A percentile compares a stretch with the other conserved stretches of the same genome.
Evolutionary conservation across 2,329 filamentous ascomycete genomes (phyloP).

Genomic region (Fusarium ambrosium): DNA sequence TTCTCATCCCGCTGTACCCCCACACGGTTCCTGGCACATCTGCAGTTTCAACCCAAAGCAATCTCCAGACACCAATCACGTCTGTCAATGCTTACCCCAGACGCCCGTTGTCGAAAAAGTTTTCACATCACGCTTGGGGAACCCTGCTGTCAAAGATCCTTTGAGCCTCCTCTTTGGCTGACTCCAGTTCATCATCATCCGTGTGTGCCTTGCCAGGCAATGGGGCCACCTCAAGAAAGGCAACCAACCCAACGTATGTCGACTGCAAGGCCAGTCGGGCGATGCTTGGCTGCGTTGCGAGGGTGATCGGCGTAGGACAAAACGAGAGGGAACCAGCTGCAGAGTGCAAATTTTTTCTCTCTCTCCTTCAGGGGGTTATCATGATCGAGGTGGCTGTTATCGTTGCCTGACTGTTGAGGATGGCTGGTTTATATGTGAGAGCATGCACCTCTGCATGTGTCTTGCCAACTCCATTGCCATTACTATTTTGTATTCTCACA

Average conservation of each 20-base stretch:
- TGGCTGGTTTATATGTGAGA: conserved; percentile 23
- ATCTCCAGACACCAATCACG: conserved; percentile 31
- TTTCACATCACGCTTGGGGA: conserved; percentile 29
- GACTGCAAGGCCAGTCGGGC: conserved; percentile 12
- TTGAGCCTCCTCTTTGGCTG: conserved; percentile 11
- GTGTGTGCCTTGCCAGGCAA: conserved; percentile 33
- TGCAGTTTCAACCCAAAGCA: conserved; percentile 27
- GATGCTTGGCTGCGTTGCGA: conserved; percentile 3
- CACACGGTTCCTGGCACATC: conserved; percentile 29
- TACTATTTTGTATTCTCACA: neutral
- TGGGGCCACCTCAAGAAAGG: conserved; percentile 29
- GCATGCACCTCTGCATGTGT: neutral
- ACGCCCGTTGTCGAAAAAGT: conserved; percentile 38
- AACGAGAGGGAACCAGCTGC: conserved; percentile 35
- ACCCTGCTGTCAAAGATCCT: conserved; percentile 6
- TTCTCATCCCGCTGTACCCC: conserved; percentile 12
- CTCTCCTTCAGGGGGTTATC: neutral
- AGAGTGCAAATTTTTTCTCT: conserved; percentile 36
- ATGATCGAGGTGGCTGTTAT: neutral
- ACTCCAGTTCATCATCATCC: conserved; percentile 7
- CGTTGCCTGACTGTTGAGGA: conserved; percentile 5
- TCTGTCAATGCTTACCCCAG: conserved; percentile 30
- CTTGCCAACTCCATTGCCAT: neutral
- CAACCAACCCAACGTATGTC: conserved; percentile 25
- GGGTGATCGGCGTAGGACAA: conserved; percentile 22